Evolutionary conservation across 2,329 filamentous ascomycete genomes (phyloP).

Genomic region (Cladosporium sp.): DNA sequence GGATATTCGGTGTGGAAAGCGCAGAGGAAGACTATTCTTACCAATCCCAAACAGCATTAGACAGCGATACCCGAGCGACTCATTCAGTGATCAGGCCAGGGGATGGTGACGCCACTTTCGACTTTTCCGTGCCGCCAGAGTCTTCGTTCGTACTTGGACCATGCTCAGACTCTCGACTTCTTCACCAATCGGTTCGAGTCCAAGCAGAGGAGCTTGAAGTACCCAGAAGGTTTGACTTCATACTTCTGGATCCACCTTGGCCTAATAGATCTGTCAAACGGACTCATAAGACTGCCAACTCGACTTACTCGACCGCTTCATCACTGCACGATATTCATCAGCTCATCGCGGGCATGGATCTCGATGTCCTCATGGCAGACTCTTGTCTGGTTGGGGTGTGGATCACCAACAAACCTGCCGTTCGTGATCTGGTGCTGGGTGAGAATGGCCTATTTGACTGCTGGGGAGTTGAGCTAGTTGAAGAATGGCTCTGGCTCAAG

Average conservation of each 20-base stretch:
- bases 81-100: neutral
- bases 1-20: neutral
- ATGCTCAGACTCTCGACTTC: conserved; percentile 32
- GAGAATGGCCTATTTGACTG: conserved; percentile 57
- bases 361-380: conserved; percentile 51
- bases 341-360: conserved; percentile 39
- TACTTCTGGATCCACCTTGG: conserved; percentile 76
- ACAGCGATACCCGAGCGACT: neutral
- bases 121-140: conserved; percentile 43
- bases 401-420: conserved; percentile 67
- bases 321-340: conserved; percentile 39
- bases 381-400: conserved; percentile 65
- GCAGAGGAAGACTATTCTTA: neutral
- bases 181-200: conserved; percentile 35
- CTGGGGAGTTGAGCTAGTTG: conserved; percentile 62
- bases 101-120: neutral
- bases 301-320: conserved; percentile 39
- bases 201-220: conserved; percentile 38
- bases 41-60: neutral
- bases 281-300: conserved; percentile 40
- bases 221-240: conserved; percentile 57
- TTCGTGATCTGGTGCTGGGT: conserved; percentile 53
- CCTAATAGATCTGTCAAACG: conserved; percentile 70
- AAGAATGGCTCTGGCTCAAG: conserved; percentile 79
- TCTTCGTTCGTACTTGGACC: conserved; percentile 50